Base-by-base conservation (phyloP, 2,329 filamentous ascomycete genomes). In the Microdochium bolleyi region DNA sequence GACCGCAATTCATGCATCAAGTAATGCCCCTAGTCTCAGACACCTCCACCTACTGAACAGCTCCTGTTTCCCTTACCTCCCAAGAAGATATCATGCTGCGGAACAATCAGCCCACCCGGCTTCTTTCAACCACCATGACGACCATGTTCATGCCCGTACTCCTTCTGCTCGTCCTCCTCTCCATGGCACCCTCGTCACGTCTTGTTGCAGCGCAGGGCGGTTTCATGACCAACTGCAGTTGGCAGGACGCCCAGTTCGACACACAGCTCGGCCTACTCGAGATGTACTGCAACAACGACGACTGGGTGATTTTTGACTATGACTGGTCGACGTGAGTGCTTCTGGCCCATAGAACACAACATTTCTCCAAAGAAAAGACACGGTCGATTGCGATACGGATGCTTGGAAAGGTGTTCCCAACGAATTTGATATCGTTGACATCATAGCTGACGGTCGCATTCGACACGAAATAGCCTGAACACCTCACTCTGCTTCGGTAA, bases 381-480 rank as follows among this genome's bases (percentile, higher is more conserved):
- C n/a, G n/a, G n/a, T n/a, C n/a, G n/a, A n/a, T n/a, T n/a, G n/a
- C n/a, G n/a, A n/a, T n/a, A n/a, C n/a, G n/a, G n/a, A n/a, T n/a
- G n/a, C n/a, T n/a, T n/a, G n/a, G n/a, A n/a, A n/a, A n/a, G n/a
- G n/a, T n/a, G n/a, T n/a, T n/a, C n/a, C n/a, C n/a, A n/a, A n/a
- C n/a, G n/a, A n/a, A n/a, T n/a, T n/a, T n/a, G n/a, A n/a, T n/a
- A n/a, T n/a, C n/a, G n/a, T n/a, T n/a, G n/a, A n/a, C n/a, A n/a
- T n/a, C n/a, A n/a, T n/a, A n/a, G n/a, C n/a, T n/a, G n/a, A n/a
- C n/a, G n/a, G n/a, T n/a, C n/a, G n/a, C n/a, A n/a, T n/a, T n/a
- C n/a, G n/a, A n/a, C n/a, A n/a, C n/a, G n/a, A n/a, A n/a, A 44
- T 10, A 72, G 70, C 67, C 64, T 73, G 54, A 62, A 73, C 41